Percentiles rank a stretch among this genome's conserved stretches.
phyloP scores from a whole-genome alignment of 83 land plant species.

The Isoetes engelmannii region DNA sequence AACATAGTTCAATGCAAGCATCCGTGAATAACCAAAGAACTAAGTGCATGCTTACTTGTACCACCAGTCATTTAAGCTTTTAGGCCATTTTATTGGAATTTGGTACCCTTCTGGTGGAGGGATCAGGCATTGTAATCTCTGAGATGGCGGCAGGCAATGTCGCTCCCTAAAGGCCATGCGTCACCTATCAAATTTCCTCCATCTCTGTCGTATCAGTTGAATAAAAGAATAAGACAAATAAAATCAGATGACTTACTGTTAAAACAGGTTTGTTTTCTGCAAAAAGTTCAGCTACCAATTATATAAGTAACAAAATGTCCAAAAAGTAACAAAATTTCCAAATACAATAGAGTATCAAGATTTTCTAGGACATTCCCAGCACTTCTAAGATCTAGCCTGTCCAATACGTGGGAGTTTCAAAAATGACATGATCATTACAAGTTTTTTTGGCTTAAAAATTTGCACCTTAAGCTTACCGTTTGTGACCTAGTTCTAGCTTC shows the following conservation, averaged over 20 bases:
- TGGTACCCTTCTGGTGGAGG: conserved; percentile 96
- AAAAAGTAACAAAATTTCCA: too few relatives aligned
- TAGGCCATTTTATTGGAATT: conserved; percentile 82
- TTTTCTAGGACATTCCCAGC: too few relatives aligned
- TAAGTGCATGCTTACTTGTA: conserved; percentile 49
- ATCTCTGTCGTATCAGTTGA: conserved; percentile 38
- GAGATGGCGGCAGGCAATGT: conserved; percentile 81
- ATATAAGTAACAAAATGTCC: too few relatives aligned
- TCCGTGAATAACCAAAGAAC: too few relatives aligned
- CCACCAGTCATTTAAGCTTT: conserved; percentile 82
- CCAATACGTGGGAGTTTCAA: too few relatives aligned
- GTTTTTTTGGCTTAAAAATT: too few relatives aligned
- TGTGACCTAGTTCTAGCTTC: too few relatives aligned
- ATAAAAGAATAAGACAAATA: not conserved
- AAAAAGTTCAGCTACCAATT: not conserved
- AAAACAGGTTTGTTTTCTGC: not conserved
- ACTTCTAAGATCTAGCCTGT: too few relatives aligned
- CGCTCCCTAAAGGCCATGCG: conserved; percentile 84
- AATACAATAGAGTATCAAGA: too few relatives aligned
- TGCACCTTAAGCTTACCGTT: too few relatives aligned
- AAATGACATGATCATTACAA: too few relatives aligned
- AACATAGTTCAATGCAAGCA: too few relatives aligned
- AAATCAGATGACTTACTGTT: not conserved
- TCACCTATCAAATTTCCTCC: conserved; percentile 72
- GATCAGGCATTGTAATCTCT: conserved; percentile 72